Conservation (phyloP, 2,329 filamentous ascomycete species). For the Capronia americana region DNA sequence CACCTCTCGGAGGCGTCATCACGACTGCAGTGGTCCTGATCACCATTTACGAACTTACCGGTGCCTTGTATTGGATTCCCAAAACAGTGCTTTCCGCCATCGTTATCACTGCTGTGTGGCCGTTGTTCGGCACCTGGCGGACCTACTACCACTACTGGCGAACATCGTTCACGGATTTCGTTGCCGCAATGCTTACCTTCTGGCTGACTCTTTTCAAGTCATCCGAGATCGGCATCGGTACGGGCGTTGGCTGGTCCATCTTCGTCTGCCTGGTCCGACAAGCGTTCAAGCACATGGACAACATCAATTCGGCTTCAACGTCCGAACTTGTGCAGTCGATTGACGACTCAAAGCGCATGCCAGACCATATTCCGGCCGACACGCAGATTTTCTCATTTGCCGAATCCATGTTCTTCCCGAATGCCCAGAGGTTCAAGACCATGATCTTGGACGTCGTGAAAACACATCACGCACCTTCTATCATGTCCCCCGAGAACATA, state of each 20-base stretch:
- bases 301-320: slow-evolving; percentile 41
- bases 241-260: slow-evolving; percentile 67
- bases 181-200: slow-evolving; percentile 67
- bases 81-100: slow-evolving; percentile 69
- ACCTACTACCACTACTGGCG: slow-evolving; percentile 70
- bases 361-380: slow-evolving; percentile 50
- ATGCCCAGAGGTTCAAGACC: slow-evolving; percentile 61
- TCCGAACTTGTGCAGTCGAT: slow-evolving; percentile 42
- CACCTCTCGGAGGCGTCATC: slow-evolving; percentile 65
- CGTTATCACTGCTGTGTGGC: slow-evolving; percentile 69
- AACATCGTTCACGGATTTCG: slow-evolving; percentile 68
- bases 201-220: slow-evolving; percentile 69
- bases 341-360: slow-evolving; percentile 37
- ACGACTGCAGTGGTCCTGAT: slow-evolving; percentile 67
- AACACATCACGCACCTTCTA: slow-evolving; percentile 52
- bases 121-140: slow-evolving; percentile 64
- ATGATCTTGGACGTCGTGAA: slow-evolving; percentile 59
- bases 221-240: slow-evolving; percentile 65
- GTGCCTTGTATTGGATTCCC: slow-evolving; percentile 70
- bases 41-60: slow-evolving; percentile 66
- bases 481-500: slow-evolving; percentile 46
- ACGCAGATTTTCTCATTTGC: slow-evolving; percentile 63
- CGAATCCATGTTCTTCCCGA: slow-evolving; percentile 66
- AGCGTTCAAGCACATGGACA: slow-evolving; percentile 57
- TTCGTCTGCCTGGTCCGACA: slow-evolving; percentile 65